Conservation (phyloP, 208 protist species). For the Trichomonas vaginalis region DNA sequence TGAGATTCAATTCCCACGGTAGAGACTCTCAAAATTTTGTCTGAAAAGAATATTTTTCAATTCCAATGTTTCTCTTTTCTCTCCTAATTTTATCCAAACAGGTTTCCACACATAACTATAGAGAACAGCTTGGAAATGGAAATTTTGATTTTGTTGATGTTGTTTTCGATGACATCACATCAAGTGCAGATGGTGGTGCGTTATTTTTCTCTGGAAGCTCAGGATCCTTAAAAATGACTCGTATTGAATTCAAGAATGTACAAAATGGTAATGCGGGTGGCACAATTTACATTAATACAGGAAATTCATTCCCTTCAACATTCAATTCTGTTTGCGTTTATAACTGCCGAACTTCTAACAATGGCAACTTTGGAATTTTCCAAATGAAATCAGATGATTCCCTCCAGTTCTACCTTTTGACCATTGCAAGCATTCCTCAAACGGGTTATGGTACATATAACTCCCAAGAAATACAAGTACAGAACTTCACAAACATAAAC, state of each 20-base stretch:
- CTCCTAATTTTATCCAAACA: too few relatives aligned
- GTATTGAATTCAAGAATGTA: neutral
- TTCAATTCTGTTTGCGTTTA: neutral
- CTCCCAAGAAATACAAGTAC: neutral
- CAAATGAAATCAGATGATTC: neutral
- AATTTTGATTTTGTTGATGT: neutral
- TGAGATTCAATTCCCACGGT: too few relatives aligned
- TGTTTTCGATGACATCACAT: neutral
- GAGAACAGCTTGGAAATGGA: neutral
- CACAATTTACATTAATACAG: neutral
- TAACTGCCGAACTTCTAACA: neutral
- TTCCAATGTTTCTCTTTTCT: too few relatives aligned
- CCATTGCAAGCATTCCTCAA: neutral
- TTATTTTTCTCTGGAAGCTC: neutral
- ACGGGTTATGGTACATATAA: neutral
- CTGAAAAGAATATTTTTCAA: too few relatives aligned
- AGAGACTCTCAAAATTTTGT: too few relatives aligned
- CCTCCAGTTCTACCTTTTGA: neutral
- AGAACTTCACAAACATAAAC: neutral
- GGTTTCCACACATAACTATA: too few relatives aligned
- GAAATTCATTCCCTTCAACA: neutral
- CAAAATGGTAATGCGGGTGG: neutral
- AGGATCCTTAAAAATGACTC: neutral
- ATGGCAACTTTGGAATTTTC: neutral
- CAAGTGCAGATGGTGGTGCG: neutral